Evolutionary conservation across 768 basidiomycete species (phyloP).

Genomic region (Leccinum variicolor): DNA sequence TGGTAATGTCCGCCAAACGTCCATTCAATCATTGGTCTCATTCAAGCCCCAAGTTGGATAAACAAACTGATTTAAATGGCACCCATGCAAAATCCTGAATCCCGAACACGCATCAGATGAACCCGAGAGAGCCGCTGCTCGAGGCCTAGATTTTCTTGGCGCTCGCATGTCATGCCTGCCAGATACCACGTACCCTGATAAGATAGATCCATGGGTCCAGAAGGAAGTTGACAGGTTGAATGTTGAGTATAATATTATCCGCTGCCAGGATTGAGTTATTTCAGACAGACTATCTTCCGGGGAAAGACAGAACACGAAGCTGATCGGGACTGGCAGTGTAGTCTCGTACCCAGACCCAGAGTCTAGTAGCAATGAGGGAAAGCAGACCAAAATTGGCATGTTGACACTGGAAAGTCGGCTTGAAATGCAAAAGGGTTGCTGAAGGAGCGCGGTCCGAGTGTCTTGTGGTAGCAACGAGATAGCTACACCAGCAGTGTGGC

Average conservation of each 20-base stretch:
- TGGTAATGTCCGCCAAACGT: neutral
- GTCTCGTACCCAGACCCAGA: too few species aligned
- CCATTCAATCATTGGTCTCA: neutral
- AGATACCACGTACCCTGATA: neutral
- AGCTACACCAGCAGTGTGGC: too few species aligned
- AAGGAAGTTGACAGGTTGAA: neutral
- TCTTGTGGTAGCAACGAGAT: too few species aligned
- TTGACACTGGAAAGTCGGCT: too few species aligned
- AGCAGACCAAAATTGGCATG: too few species aligned
- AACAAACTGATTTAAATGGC: neutral
- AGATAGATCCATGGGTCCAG: neutral
- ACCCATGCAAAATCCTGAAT: neutral
- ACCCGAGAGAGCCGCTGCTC: neutral
- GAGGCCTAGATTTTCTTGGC: neutral
- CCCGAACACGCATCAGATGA: neutral
- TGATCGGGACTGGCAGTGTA: neutral
- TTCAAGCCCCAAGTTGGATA: neutral
- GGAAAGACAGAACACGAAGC: neutral
- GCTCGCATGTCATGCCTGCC: neutral
- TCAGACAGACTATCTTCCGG: neutral
- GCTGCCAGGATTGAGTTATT: neutral
- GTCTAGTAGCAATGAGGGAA: too few species aligned
- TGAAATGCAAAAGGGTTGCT: too few species aligned
- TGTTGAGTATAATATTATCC: neutral
- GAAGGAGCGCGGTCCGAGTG: too few species aligned